These are phyloP conservation scores for Daldinia loculata DNA, from an alignment of 495 filamentous ascomycete genomes.

Conservation along the genomic window DNA sequence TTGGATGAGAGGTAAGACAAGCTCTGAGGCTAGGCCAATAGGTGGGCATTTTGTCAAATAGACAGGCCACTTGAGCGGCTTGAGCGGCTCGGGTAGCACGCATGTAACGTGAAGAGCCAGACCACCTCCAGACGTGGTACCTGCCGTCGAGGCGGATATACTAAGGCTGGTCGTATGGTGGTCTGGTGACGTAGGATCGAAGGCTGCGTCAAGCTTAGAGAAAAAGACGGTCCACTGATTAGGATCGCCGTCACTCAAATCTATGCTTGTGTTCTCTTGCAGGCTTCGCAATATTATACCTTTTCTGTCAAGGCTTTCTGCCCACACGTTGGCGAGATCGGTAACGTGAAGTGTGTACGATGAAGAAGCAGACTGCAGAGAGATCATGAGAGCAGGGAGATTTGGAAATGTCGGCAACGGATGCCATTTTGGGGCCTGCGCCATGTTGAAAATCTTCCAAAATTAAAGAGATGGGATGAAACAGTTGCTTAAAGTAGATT, in stretches of 20 bases:
- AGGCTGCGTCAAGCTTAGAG: slow-evolving; percentile 71
- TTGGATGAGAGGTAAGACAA: slow-evolving; percentile 75
- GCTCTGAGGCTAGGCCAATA: slow-evolving; percentile 63
- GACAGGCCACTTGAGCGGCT: slow-evolving; percentile 75
- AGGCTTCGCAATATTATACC: slow-evolving; percentile 73
- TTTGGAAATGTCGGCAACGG: slow-evolving; percentile 43
- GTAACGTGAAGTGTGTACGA: slow-evolving; percentile 81
- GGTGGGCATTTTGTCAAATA: slow-evolving; percentile 63
- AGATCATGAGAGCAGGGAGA: slow-evolving; percentile 56
- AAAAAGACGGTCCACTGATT: slow-evolving; percentile 78
- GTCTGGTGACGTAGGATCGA: slow-evolving; percentile 54
- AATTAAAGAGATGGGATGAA: background rate
- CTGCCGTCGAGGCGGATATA: slow-evolving; percentile 37
- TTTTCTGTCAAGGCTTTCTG: slow-evolving; percentile 69
- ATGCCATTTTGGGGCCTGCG: slow-evolving; percentile 38
- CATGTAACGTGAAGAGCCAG: slow-evolving; percentile 68
- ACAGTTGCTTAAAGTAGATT: background rate
- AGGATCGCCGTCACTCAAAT: slow-evolving; percentile 75
- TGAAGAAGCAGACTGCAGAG: slow-evolving; percentile 48
- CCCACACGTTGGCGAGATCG: slow-evolving; percentile 88
- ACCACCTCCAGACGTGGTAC: slow-evolving; percentile 40
- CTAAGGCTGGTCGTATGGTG: slow-evolving; percentile 51
- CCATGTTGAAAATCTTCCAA: slow-evolving; percentile 1
- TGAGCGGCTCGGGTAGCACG: slow-evolving; percentile 71
- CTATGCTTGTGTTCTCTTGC: slow-evolving; percentile 77